These are phyloP conservation scores for Fragosphaeria purpurea DNA, from an alignment of 2,329 filamentous ascomycete genomes.

Conservation along the genomic window DNA sequence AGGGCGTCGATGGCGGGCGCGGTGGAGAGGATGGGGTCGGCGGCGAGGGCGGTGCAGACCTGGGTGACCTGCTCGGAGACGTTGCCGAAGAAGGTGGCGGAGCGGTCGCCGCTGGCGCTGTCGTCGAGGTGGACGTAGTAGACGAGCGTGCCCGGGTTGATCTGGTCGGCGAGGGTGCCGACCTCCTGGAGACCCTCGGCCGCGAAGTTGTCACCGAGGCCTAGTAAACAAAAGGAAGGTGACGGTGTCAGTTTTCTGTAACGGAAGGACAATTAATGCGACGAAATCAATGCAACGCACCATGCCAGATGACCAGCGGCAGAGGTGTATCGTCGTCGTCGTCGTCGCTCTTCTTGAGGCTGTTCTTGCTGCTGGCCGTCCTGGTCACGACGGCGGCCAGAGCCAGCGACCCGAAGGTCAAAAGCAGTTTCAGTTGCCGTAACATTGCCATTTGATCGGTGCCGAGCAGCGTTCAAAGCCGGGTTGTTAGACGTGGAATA, in stretches of 20 bases:
- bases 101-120: slow-evolving; percentile 58
- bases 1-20: slow-evolving; percentile 81
- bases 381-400: slow-evolving; percentile 23
- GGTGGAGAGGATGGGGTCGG: slow-evolving; percentile 69
- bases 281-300: slow-evolving; percentile 15
- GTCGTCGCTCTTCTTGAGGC: slow-evolving; percentile 8
- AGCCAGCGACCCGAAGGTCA: slow-evolving; percentile 23
- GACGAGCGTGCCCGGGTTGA: slow-evolving; percentile 75
- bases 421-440: slow-evolving; percentile 17
- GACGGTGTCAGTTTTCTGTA: background rate
- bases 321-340: slow-evolving; percentile 56
- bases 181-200: slow-evolving; percentile 64
- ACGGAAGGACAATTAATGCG: too few relatives aligned
- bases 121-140: slow-evolving; percentile 67
- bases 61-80: slow-evolving; percentile 64
- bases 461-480: too few relatives aligned
- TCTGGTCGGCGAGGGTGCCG: slow-evolving; percentile 57
- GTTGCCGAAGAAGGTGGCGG: slow-evolving; percentile 85
- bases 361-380: background rate
- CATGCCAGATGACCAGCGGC: slow-evolving; percentile 93
- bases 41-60: slow-evolving; percentile 68
- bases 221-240: slow-evolving; percentile 10
- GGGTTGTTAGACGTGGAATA: too few relatives aligned
- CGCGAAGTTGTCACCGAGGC: slow-evolving; percentile 62
- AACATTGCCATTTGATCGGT: slow-evolving; percentile 17